Base-by-base conservation (phyloP, 148 eudicot species). In the Rhododendron kiyosumense region DNA sequence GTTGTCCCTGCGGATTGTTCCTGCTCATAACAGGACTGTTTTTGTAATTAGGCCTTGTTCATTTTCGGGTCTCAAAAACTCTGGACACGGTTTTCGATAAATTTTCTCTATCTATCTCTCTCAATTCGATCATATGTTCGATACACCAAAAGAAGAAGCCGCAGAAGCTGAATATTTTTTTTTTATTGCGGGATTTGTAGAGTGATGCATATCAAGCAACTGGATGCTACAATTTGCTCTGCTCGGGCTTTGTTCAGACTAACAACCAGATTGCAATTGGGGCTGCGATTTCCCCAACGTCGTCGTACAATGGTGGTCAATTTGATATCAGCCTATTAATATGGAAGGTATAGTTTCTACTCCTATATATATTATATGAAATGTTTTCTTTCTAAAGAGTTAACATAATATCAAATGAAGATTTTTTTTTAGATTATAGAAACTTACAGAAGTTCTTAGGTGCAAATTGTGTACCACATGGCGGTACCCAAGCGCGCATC, bases 291-390 rank as follows among this genome's bases (percentile, higher is more conserved):
- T 94, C 98, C 12, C 98, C 99, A 14, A 93, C 93, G 5, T 96
- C 99, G 0, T 90, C 94, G 0, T 95, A 92, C 79, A 84, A 78
- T 5, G 96, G 94, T 20, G 96, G 97, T 17, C 99, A 96, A 78
- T 95, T 94, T 85, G 99, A 96, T 84, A 95, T 96, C 74, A 95
- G 95, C 88, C 88, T 96, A 71, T 81, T 95, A 54, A 88, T 96
- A 13, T 96, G 99, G 99, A 96, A 96, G 99, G 98, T 96, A 91
- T 30, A 2, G 3, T 26, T 69, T 69, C n/a, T 13, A 26, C 75
- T 26, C 36, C 10, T 22, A 63, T 38, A 38, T 38, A 38, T 38
- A 38, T 36, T 41, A 41, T 41, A 41, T 61, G 67, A 52, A 52
- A 52, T 7, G n/a, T 61, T 59, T 54, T 17, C 7, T 20, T 59